Conservation (phyloP, 225 moss, liverwort and hornwort genomes). For the Pseudisothecium myosuroides region DNA sequence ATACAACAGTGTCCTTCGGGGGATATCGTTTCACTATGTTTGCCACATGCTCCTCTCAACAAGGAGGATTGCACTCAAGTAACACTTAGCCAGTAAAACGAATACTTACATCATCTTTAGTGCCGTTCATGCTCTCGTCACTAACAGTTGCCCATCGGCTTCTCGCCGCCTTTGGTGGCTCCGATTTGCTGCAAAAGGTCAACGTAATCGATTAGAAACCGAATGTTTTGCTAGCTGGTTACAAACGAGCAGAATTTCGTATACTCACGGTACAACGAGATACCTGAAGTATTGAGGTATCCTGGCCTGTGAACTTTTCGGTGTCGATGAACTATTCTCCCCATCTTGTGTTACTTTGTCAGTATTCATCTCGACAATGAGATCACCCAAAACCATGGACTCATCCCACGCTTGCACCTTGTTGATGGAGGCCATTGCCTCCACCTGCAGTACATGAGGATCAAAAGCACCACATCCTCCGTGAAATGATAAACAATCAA, state of each 20-base stretch:
- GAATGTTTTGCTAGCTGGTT: neutral
- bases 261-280: neutral
- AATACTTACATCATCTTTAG: conserved; percentile 18
- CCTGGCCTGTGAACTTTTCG: neutral
- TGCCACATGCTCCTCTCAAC: neutral
- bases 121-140: conserved; percentile 16
- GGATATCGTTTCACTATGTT: too few species aligned
- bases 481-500: neutral
- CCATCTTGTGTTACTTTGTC: neutral
- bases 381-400: conserved; percentile 16
- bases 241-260: neutral
- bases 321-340: neutral
- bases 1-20: neutral
- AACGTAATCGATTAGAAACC: neutral
- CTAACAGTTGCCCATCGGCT: conserved; percentile 11
- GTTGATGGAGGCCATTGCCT: conserved; percentile 43
- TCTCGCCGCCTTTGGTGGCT: conserved; percentile 13
- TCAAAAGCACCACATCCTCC: neutral
- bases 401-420: conserved; percentile 90
- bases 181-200: conserved; percentile 20
- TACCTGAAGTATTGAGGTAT: conserved; percentile 22
- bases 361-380: neutral
- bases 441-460: neutral
- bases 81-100: neutral
- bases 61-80: neutral